Conservation (phyloP, 2,329 filamentous ascomycete species). For the Aspergillus sp. region DNA sequence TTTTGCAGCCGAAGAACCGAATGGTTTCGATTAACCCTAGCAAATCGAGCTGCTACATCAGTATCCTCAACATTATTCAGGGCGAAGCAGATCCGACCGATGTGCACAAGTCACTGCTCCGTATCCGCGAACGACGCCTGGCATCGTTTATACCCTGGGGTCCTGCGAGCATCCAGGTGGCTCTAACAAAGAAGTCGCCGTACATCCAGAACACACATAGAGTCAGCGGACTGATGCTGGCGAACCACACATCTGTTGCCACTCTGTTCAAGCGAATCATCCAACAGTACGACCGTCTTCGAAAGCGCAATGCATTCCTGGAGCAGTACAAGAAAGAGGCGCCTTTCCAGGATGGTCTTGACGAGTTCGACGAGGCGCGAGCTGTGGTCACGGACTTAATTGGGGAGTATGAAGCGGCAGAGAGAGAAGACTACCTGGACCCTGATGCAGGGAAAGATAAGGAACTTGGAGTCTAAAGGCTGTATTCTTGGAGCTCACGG, state of each 20-base stretch:
- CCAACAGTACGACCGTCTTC: slow-evolving; percentile 87
- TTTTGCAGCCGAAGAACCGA: slow-evolving; percentile 96
- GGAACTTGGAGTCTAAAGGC: slow-evolving; percentile 32
- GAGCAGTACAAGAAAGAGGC: slow-evolving; percentile 96
- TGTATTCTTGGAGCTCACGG: slow-evolving; percentile 16
- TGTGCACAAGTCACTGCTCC: slow-evolving; percentile 94
- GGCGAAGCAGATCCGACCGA: slow-evolving; percentile 98
- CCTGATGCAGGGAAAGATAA: slow-evolving; percentile 62
- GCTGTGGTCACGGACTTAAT: slow-evolving; percentile 91
- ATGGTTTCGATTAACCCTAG: slow-evolving; percentile 97
- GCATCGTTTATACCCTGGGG: slow-evolving; percentile 99
- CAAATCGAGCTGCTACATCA: slow-evolving; percentile 99
- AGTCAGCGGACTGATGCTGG: slow-evolving; percentile 95
- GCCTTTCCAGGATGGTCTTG: slow-evolving; percentile 86
- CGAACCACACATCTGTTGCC: slow-evolving; percentile 96
- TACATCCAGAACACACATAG: slow-evolving; percentile 94
- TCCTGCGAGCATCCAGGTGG: slow-evolving; percentile 95
- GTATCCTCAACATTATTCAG: slow-evolving; percentile 98
- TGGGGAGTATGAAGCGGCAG: slow-evolving; percentile 92
- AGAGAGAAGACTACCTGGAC: slow-evolving; percentile 86
- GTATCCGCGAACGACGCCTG: slow-evolving; percentile 89
- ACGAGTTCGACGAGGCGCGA: slow-evolving; percentile 93
- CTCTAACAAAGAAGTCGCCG: slow-evolving; percentile 92
- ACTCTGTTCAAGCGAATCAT: slow-evolving; percentile 96
- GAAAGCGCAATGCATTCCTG: slow-evolving; percentile 95